Base-by-base conservation (phyloP, 1,284 basidiomycete species). In the Ustilago nuda region DNA sequence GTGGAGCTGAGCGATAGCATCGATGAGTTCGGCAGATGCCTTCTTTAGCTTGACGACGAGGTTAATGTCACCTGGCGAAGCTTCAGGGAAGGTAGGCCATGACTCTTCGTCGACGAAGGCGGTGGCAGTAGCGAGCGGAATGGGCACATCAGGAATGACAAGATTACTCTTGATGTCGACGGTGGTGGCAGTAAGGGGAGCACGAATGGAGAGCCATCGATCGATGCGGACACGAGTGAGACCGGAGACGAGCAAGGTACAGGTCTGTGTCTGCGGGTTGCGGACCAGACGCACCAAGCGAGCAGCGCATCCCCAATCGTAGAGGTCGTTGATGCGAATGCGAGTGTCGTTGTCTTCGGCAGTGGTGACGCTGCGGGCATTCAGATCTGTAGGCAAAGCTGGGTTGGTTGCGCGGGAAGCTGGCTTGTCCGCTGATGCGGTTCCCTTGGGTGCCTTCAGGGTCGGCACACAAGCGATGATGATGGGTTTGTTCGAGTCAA, bases 201-300 rank as follows among this genome's bases (percentile, higher is more conserved):
- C 81, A 37, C 79, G 74, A 15, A 82, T 76, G 35, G 79, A 78
- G 41, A 82, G 76, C 80, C 80, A 82, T 30, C 80, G 65, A 52
- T 84, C 82, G 50, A 85, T 66, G 56, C 81, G 76, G 11, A 84
- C 72, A 30, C 84, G 80, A 17, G 69, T 66, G 41, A 85, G 56
- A 46, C 84, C 84, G 0, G 82, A 84, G 35, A 85, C 69, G 46
- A 81, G 63, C 12, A 85, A 69, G 11, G 82, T 83, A 58, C 82
- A 84, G 17, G 79, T 82, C 58, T 85, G 79, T 8, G 65, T 78
- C 53, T 80, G 66, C 7, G 82, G 84, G 56, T 81, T 80, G 61
- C 83, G 80, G 11, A 80, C 77, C 11, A 85, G 68, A 50, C 83
- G 81, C 56, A 85, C 57, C 23, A 85, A 80, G 13, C 83, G 78